Percentiles rank a stretch among this genome's conserved stretches.
Evolutionary conservation across 2,329 filamentous ascomycete genomes (phyloP).

Genomic region (Epicoccum nigrum): DNA sequence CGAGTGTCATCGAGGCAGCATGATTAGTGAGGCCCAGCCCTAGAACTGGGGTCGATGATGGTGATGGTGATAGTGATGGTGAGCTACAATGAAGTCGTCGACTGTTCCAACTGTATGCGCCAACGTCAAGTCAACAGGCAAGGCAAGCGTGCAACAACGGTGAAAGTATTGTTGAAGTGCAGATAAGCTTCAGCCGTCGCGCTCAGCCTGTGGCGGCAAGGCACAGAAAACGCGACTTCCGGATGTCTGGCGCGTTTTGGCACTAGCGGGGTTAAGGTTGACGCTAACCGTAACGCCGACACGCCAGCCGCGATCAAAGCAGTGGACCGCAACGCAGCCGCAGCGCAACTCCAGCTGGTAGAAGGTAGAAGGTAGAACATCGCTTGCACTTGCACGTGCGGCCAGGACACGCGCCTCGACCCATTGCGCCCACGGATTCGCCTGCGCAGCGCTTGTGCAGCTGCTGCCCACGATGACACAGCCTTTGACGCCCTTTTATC

Average conservation of each 20-base stretch:
- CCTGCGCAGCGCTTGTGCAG: constrained; percentile 5
- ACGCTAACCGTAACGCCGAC: constrained; percentile 9
- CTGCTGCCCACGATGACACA: constrained; percentile 35
- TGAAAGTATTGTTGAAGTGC: constrained; percentile 1
- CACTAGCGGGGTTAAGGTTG: constrained; percentile 13
- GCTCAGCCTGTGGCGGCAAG: no score
- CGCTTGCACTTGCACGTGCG: no score
- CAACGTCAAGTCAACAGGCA: neutral
- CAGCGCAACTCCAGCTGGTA: no score
- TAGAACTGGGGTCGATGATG: neutral
- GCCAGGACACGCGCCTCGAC: neutral
- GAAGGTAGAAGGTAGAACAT: no score
- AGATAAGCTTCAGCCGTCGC: neutral
- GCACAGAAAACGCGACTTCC: neutral
- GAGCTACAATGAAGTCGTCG: neutral
- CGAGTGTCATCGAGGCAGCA: constrained; percentile 3
- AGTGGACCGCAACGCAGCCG: neutral
- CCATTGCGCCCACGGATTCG: constrained; percentile 1
- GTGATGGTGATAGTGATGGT: neutral
- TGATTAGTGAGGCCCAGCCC: neutral
- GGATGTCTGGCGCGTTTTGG: neutral
- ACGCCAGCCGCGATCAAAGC: constrained; percentile 1
- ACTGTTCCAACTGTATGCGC: neutral
- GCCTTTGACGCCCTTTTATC: constrained; percentile 54
- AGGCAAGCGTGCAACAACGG: no score